A percentile compares a stretch with the other conserved stretches of the same genome.
Conservation (phyloP, 331 rosid species). For the Rhamnella rubrinervis region DNA sequence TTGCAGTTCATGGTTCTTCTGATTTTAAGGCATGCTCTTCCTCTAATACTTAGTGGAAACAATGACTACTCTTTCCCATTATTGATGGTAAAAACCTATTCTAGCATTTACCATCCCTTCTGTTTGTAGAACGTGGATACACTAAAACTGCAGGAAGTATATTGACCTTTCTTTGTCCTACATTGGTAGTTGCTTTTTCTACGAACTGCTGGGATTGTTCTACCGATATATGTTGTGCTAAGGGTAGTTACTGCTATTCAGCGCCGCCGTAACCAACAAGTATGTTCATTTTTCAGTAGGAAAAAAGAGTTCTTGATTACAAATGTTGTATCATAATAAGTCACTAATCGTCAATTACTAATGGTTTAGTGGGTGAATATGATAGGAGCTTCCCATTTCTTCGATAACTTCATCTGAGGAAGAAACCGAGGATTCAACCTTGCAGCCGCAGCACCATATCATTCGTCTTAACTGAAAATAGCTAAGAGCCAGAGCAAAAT, state of each 20-base stretch:
- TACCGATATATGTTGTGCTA: conserved; percentile 63
- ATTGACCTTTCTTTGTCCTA: conserved; percentile 8
- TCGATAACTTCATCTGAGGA: conserved; percentile 42
- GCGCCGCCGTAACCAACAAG: conserved; percentile 53
- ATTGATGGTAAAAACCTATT: conserved; percentile 48
- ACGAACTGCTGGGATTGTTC: conserved; percentile 58
- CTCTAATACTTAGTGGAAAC: conserved; percentile 50
- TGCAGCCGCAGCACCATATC: conserved; percentile 50
- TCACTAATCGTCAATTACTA: background rate
- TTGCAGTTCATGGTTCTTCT: conserved; percentile 81
- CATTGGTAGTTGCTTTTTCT: conserved; percentile 52
- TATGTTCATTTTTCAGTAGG: conserved; percentile 18
- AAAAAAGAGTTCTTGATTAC: background rate
- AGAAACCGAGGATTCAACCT: conserved; percentile 35
- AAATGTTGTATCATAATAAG: background rate
- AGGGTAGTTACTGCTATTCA: conserved; percentile 56
- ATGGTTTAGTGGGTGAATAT: conserved; percentile 16
- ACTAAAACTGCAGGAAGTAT: conserved; percentile 13
- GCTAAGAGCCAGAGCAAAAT: background rate
- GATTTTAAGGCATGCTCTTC: conserved; percentile 76
- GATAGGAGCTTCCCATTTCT: conserved; percentile 54
- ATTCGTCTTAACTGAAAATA: conserved; percentile 38
- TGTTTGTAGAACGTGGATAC: background rate
- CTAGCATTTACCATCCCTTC: background rate
- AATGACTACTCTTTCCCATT: conserved; percentile 58